These are phyloP conservation scores for Aureobasidium lini DNA, from an alignment of 2,329 filamentous ascomycete species.

Conservation along the genomic window DNA sequence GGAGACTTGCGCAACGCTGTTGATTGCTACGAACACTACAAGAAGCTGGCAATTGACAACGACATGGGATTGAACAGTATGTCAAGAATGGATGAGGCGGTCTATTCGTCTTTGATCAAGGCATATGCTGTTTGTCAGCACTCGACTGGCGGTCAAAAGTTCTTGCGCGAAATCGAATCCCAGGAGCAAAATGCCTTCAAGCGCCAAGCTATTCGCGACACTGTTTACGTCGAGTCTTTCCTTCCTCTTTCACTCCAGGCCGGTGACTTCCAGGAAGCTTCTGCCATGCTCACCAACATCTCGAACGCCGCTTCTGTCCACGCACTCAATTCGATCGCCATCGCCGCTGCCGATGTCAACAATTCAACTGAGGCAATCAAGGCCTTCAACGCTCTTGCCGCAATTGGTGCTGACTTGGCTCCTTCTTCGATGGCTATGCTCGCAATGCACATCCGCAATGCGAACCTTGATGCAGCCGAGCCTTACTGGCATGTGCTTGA, in stretches of 20 bases:
- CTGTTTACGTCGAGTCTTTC: conserved; percentile 65
- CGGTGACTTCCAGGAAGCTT: conserved; percentile 64
- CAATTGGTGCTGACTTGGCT: conserved; percentile 40
- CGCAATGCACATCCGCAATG: conserved; percentile 76
- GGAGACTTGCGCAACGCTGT: conserved; percentile 83
- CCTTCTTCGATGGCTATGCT: conserved; percentile 70
- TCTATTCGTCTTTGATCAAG: conserved; percentile 87
- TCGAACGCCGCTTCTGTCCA: conserved; percentile 51
- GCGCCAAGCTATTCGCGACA: conserved; percentile 58
- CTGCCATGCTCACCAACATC: conserved; percentile 60
- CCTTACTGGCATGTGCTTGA: conserved; percentile 72
- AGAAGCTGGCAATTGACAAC: conserved; percentile 74
- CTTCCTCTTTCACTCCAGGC: conserved; percentile 68
- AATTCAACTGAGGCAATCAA: conserved; percentile 60
- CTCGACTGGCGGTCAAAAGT: conserved; percentile 72
- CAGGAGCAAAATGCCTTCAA: conserved; percentile 28
- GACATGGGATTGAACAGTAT: conserved; percentile 64
- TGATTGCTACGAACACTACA: conserved; percentile 94
- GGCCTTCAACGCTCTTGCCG: conserved; percentile 43
- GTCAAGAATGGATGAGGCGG: conserved; percentile 68
- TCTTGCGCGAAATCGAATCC: conserved; percentile 65
- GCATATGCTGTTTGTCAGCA: conserved; percentile 80
- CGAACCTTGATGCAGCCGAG: conserved; percentile 68
- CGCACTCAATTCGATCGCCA: conserved; percentile 66
- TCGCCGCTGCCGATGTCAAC: conserved; percentile 71